Evolutionary conservation across 2,329 filamentous ascomycete genomes (phyloP), one percentile per base, ranked within the genome.

Genomic region (Neonectria faginata): DNA sequence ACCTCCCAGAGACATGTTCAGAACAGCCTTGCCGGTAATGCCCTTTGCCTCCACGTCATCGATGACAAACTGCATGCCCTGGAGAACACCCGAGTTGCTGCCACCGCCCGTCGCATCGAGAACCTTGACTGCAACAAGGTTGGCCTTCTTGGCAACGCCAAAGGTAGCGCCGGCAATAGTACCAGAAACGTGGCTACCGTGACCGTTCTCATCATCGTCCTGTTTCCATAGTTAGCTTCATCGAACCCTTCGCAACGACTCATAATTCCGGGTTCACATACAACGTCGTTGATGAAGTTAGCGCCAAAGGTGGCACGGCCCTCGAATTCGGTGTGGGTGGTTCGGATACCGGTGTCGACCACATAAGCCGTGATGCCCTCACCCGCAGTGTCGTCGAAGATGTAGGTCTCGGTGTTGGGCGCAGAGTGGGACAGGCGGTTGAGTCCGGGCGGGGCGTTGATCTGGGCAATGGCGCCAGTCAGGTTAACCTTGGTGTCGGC

Each of bases 1-100:
- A 29, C 86, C 86, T 62, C 86, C 86, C 20, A 89, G 81, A 4
- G 87, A 89, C 86, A 89, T 87, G 82, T 89, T 89, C 82, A 89
- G 84, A 70, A 89, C 84, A 60, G 85, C 81, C 73, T 85, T 87
- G 72, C 85, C 85, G n/a, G 67, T 63, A 36, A 82, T 75, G 22
- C 79, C 79, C 66, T 78, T 78, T 39, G 75, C 59, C 45, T 74
- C 68, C 44, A 79, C 86, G 66, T 87, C 81, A n/a, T 81, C 67
- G 48, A 82, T 79, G 48, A 88, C 81, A 66, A 73, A 89, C 70
- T 88, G 81, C 78, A 91, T 84, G 65, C 88, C 89, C n/a, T 81
- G 77, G 53, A 91, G 82, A 57, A 91, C 78, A 33, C 70, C 74
- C 14, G 77, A 77, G 74, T 79, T 80, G 69, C 71, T 70, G 29